Evolutionary conservation across 192 early-diverging fungal genomes (phyloP).

Genomic region (Coemansia sp.): DNA sequence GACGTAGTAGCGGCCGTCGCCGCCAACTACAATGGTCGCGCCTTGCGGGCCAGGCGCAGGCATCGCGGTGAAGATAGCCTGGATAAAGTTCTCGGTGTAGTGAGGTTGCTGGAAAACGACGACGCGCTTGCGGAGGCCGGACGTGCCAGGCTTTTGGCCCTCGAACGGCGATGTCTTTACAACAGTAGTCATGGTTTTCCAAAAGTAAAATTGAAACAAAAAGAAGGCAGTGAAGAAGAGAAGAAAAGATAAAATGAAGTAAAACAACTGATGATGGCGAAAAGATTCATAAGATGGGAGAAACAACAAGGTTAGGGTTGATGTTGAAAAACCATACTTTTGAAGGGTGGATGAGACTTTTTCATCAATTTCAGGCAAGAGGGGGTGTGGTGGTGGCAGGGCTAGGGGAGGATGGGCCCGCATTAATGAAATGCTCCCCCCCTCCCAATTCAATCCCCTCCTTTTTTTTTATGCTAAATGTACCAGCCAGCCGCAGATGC

Average conservation of each 20-base stretch:
- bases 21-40: conserved; percentile 89
- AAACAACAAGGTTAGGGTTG: too few relatives aligned
- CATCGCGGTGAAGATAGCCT: conserved; percentile 85
- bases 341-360: too few relatives aligned
- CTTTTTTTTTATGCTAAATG: neutral
- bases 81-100: conserved; percentile 98
- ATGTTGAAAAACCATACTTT: too few relatives aligned
- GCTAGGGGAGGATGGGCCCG: too few relatives aligned
- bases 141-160: conserved; percentile 98
- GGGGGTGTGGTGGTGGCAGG: too few relatives aligned
- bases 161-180: conserved; percentile 76
- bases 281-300: too few relatives aligned
- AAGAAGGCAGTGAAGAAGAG: neutral
- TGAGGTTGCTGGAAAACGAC: conserved; percentile 92
- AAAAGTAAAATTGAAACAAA: neutral
- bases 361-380: too few relatives aligned
- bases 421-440: neutral
- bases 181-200: neutral
- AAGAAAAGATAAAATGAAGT: neutral
- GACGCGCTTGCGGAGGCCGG: conserved; percentile 93
- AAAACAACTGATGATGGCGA: too few relatives aligned
- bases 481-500: neutral
- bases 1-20: conserved; percentile 92
- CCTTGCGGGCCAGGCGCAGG: conserved; percentile 73
- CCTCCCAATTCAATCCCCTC: neutral